phyloP scores from a whole-genome alignment of 306 rosid genomes.

The Rubus idaeus region DNA sequence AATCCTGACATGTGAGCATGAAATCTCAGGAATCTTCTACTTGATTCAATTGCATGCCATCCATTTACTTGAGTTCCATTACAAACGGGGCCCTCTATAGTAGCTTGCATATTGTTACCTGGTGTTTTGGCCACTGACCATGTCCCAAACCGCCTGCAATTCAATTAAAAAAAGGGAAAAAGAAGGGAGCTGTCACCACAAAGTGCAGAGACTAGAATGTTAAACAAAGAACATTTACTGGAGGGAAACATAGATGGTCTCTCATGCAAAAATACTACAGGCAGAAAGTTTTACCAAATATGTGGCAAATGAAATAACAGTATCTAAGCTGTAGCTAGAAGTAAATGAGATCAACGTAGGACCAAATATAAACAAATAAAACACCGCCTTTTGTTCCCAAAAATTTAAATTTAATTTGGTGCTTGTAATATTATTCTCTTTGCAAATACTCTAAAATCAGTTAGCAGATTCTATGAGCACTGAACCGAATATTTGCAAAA shows the following conservation, averaged over 20 bases:
- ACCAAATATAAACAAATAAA: neutral
- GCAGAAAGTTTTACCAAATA: neutral
- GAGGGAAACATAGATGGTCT: neutral
- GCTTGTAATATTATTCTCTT: neutral
- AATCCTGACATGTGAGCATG: constrained; percentile 76
- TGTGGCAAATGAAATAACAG: neutral
- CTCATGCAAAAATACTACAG: neutral
- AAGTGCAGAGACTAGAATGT: constrained; percentile 16
- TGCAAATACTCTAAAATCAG: neutral
- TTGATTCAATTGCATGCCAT: constrained; percentile 65
- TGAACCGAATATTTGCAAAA: neutral
- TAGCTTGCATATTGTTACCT: constrained; percentile 34
- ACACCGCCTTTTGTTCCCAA: neutral
- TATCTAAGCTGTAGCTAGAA: neutral
- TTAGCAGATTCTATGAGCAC: neutral
- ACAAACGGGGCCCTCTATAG: constrained; percentile 77
- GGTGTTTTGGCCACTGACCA: constrained; percentile 70
- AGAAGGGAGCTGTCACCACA: constrained; percentile 14
- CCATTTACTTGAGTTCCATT: constrained; percentile 79
- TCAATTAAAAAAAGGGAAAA: constrained; percentile 15
- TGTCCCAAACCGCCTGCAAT: constrained; percentile 78
- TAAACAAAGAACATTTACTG: neutral
- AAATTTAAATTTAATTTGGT: neutral
- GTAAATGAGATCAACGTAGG: neutral
- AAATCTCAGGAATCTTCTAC: constrained; percentile 51